Evolutionary conservation across 257 asterid species (phyloP), one percentile per base, ranked within the genome.

Genomic region (Hygrophila difformis): DNA sequence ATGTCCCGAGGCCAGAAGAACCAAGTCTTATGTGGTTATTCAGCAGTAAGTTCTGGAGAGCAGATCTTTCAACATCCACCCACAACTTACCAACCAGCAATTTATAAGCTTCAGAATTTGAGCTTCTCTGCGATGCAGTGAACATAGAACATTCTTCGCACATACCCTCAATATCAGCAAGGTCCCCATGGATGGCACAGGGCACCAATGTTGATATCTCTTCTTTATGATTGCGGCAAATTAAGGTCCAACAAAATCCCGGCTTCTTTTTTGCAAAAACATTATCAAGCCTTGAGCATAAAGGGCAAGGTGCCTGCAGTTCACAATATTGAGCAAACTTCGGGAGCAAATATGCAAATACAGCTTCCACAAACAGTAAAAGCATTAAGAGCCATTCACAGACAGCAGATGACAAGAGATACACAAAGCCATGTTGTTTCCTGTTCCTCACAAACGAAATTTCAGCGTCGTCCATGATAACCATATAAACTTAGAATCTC

Each of bases 341-440:
- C 3, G 53, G 52, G 39, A 78, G 70, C 20, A 88, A 44, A 60
- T 81, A 71, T 4, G 76, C 71, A 7, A 88, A 62, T 40, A 68
- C 67, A 12, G 84, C 86, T 18, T 84, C 76, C 3, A 84, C 5
- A 43, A 78, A 84, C 18, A 88, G 72, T 71, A 88, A 18, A 35
- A 77, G 56, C 38, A 88, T 81, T 57, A 88, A 63, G 66, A 88
- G 67, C 97, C 97, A 88, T 57, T 85, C 96, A 51, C 88, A 89
- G 23, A 71, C 82, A n/a, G 93, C 96, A 14, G 77, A 79, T 43
- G 96, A 85, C 67, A 89, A 69, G 28, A 77, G 57, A 22, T 57
- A 47, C 80, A 67, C 69, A 52, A 74, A 69, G 60, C 76, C 86
- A 36, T 39, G 37, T 12, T 61, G 66, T 39, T 57, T 65, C 51